Base-by-base conservation (phyloP, 1,284 basidiomycete species). In the Xerocomus amazonicus region DNA sequence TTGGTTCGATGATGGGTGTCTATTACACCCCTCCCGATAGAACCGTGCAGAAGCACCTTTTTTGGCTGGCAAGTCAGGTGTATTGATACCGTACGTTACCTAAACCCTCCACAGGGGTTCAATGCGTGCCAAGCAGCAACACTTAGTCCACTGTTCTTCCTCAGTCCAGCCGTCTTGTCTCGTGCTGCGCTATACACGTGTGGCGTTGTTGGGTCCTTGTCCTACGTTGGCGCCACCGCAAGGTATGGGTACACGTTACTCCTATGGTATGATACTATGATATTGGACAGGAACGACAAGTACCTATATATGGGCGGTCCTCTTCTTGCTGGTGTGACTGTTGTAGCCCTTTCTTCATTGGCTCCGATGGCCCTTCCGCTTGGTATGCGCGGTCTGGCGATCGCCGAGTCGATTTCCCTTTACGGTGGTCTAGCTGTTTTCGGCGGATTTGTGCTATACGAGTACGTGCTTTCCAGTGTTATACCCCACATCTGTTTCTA, bases 381-480 rank as follows among this genome's bases (percentile, higher is more conserved):
- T 49, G 88, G 88, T 46, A 71, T 91, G 53, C 83, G 91, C 50
- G 79, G 83, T 19, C 76, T 95, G 26, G 87, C 87, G 6, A 70
- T 89, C 39, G 76, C 87, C 4, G 92, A 96, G 70, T 73, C 85
- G 2, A 79, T 96, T 50, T 87, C 84, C 26, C 77, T 95, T 2
- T 90, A 91, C 55, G 91, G 91, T 46, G 91, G 92, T 52, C 77
- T 95, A 33, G 92, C 89, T 26, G 87, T 96, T 4, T 95, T 96
- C 63, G 75, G 86, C 48, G 91, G 87, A 31, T 91, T 94, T 59
- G 86, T 93, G 14, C 81, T 95, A 29, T 95, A 84, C 61, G 92
- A 95, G 87, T 87, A 65, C 64, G 83, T 70, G n/a, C 34, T 27
- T 23, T 36, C 39, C 12, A 35, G 33, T 40, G 43, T 32, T 16